phyloP scores from a whole-genome alignment of 805 yeast genomes.

The Yarrowia bubula region DNA sequence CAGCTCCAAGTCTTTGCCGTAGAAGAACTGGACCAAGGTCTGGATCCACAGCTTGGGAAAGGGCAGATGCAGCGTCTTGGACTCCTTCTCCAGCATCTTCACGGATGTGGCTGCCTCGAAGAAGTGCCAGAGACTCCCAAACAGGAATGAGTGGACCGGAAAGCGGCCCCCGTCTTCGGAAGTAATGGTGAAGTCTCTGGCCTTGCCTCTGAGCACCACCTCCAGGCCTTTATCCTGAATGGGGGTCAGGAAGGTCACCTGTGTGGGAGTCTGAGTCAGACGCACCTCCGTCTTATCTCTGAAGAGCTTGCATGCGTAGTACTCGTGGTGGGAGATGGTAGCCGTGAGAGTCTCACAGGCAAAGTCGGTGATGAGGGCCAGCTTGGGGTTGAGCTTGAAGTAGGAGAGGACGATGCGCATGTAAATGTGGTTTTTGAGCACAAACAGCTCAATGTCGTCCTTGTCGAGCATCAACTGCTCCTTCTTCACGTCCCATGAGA shows the following conservation, averaged over 20 bases:
- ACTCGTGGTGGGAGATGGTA: neutral
- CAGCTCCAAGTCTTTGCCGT: neutral
- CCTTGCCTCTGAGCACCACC: neutral
- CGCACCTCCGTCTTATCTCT: neutral
- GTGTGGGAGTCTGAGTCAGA: neutral
- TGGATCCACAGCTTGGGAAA: neutral
- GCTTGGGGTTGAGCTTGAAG: neutral
- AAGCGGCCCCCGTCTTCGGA: neutral
- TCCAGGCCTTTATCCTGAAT: neutral
- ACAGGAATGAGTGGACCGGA: neutral
- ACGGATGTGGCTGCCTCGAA: neutral
- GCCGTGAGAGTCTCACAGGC: neutral
- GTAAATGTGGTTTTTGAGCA: neutral
- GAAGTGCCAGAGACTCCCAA: neutral
- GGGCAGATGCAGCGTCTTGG: neutral
- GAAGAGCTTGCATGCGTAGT: neutral
- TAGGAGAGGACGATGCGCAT: neutral
- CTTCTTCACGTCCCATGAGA: neutral
- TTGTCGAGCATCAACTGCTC: neutral
- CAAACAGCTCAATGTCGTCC: neutral
- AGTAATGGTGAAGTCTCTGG: neutral
- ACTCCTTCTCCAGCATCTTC: neutral
- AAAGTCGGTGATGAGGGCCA: neutral
- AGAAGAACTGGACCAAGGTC: neutral
- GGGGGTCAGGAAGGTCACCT: neutral